These are phyloP conservation scores for Phragmites australis DNA, from an alignment of 176 grass and related monocot species.

Conservation along the genomic window DNA sequence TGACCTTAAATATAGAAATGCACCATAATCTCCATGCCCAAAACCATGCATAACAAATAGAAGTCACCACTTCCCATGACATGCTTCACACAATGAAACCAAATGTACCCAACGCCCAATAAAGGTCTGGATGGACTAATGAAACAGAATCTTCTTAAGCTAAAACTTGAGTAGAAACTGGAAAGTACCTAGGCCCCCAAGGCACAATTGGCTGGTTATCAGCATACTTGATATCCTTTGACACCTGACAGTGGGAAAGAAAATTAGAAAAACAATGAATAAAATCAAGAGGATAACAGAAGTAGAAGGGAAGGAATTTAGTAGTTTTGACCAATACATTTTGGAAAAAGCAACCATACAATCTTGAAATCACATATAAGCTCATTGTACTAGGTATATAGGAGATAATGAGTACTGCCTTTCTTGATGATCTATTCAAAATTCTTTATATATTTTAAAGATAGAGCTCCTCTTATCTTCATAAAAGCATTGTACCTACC, in stretches of 20 bases:
- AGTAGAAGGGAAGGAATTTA: neutral
- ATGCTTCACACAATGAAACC: constrained; percentile 6
- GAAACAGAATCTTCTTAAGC: constrained; percentile 9
- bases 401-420: neutral
- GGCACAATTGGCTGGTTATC: constrained; percentile 85
- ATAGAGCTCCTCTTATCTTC: neutral
- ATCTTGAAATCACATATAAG: constrained; percentile 8
- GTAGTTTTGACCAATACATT: neutral
- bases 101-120: neutral
- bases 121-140: neutral
- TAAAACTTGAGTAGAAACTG: constrained; percentile 19
- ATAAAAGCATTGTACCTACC: neutral
- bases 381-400: neutral
- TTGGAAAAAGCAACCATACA: neutral
- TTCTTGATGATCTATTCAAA: constrained; percentile 7
- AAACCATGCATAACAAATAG: neutral
- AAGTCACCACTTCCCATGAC: constrained; percentile 12
- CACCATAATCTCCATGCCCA: neutral
- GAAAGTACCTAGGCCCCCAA: constrained; percentile 83
- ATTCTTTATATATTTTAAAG: constrained; percentile 5
- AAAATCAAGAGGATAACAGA: neutral
- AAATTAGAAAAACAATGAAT: constrained; percentile 2
- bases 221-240: constrained; percentile 94
- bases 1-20: neutral
- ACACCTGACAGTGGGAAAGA: constrained; percentile 53